phyloP scores from a whole-genome alignment of 257 asterid genomes.

The Euphrasia confusa region DNA sequence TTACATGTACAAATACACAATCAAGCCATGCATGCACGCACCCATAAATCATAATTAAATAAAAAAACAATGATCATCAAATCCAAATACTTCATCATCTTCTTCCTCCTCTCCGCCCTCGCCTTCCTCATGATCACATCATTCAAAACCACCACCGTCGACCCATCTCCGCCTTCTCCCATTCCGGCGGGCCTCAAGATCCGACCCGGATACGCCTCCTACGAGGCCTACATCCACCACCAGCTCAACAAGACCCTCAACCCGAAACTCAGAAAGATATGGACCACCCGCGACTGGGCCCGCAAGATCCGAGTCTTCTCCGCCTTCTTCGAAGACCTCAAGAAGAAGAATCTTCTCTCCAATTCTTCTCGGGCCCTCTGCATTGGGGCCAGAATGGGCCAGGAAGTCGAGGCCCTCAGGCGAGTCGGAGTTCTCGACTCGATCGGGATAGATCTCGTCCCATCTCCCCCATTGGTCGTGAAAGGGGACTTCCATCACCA shows the following conservation, averaged over 20 bases:
- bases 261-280: constrained; percentile 47
- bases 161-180: neutral
- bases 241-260: constrained; percentile 73
- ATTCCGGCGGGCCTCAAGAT: constrained; percentile 55
- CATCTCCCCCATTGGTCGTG: constrained; percentile 60
- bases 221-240: constrained; percentile 49
- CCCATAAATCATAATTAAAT: neutral
- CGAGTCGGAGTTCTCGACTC: constrained; percentile 59
- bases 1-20: neutral
- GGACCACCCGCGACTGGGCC: constrained; percentile 73
- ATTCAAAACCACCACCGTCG: neutral
- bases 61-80: neutral
- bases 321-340: constrained; percentile 41
- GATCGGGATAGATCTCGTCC: constrained; percentile 63
- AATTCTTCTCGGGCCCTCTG: constrained; percentile 47
- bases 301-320: constrained; percentile 53
- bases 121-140: neutral
- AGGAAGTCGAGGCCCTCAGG: constrained; percentile 62
- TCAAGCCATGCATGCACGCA: neutral
- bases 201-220: constrained; percentile 56
- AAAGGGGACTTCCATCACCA: constrained; percentile 64
- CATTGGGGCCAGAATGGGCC: constrained; percentile 69
- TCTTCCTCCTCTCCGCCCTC: neutral
- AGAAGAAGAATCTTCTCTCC: constrained; percentile 25
- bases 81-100: neutral